Evolutionary conservation across 495 filamentous ascomycete genomes (phyloP).

Genomic region (Apodospora peruviana): DNA sequence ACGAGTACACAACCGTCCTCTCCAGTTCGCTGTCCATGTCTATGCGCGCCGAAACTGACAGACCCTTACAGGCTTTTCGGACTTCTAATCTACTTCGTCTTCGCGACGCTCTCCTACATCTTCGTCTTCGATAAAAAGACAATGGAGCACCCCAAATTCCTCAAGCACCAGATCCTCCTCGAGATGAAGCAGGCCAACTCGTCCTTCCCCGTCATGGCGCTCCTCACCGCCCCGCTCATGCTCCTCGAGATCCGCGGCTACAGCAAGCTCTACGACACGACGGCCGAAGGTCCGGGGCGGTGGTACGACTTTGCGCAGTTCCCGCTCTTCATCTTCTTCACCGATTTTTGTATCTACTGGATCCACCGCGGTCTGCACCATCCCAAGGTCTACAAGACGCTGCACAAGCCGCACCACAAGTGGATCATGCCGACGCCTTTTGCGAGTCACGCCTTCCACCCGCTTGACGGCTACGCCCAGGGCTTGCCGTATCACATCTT

Average conservation of each 20-base stretch:
- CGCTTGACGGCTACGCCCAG: constrained; percentile 88
- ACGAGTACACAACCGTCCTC: constrained; percentile 19
- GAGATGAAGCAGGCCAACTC: constrained; percentile 76
- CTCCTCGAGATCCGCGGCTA: constrained; percentile 78
- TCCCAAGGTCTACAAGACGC: constrained; percentile 72
- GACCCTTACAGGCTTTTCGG: constrained; percentile 73
- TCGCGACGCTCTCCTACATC: constrained; percentile 75
- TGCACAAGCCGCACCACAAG: constrained; percentile 98
- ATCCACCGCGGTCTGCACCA: constrained; percentile 90
- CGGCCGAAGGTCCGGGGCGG: constrained; percentile 62
- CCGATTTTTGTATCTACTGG: constrained; percentile 90
- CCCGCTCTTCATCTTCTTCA: constrained; percentile 87
- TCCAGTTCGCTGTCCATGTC: not conserved
- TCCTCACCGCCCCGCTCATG: constrained; percentile 80
- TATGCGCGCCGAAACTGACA: not conserved
- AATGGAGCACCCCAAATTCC: constrained; percentile 87
- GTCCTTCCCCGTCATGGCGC: constrained; percentile 76
- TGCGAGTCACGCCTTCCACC: constrained; percentile 92
- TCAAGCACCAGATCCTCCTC: constrained; percentile 84
- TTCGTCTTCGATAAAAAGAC: constrained; percentile 93
- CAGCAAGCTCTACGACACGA: constrained; percentile 78
- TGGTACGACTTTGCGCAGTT: constrained; percentile 84
- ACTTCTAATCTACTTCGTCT: constrained; percentile 75
- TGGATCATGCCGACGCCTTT: constrained; percentile 99
- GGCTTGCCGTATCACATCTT: constrained; percentile 90